phyloP scores from a whole-genome alignment of 1,284 basidiomycete species.

The Ganoderma leucocontextum region DNA sequence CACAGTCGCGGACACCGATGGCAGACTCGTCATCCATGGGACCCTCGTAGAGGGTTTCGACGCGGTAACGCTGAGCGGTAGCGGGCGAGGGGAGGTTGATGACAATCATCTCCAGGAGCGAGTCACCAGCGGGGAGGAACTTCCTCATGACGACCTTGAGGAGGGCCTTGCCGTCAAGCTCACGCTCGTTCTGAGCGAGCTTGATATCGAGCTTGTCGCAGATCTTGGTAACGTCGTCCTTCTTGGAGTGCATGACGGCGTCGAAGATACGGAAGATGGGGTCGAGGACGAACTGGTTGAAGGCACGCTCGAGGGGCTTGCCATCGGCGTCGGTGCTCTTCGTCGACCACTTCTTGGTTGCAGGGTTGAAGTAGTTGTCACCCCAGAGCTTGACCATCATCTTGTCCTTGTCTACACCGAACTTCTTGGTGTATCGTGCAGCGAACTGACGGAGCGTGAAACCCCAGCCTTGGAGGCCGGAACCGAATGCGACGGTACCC shows the following conservation, averaged over 20 bases:
- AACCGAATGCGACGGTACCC: slow-evolving; percentile 99
- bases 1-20: slow-evolving; percentile 98
- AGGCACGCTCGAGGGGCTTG: slow-evolving; percentile 91
- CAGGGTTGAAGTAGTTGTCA: slow-evolving; percentile 99
- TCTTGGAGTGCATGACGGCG: slow-evolving; percentile 99
- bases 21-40: slow-evolving; percentile 99
- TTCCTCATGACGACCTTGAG: slow-evolving; percentile 99
- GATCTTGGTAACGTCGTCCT: slow-evolving; percentile 87
- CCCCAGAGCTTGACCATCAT: slow-evolving; percentile 99
- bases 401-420: slow-evolving; percentile 98
- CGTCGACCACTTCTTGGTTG: slow-evolving; percentile 97
- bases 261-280: slow-evolving; percentile 99
- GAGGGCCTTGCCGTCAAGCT: slow-evolving; percentile 95
- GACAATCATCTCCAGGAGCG: slow-evolving; percentile 99
- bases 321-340: slow-evolving; percentile 83
- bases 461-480: slow-evolving; percentile 99
- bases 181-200: slow-evolving; percentile 90
- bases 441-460: slow-evolving; percentile 99
- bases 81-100: slow-evolving; percentile 98
- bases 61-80: slow-evolving; percentile 98
- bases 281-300: slow-evolving; percentile 98
- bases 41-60: slow-evolving; percentile 99
- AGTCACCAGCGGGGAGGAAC: slow-evolving; percentile 99
- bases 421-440: slow-evolving; percentile 95
- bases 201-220: slow-evolving; percentile 98